Evolutionary conservation across 2,329 filamentous ascomycete species (phyloP).

Genomic region (Trichoderma sp.): DNA sequence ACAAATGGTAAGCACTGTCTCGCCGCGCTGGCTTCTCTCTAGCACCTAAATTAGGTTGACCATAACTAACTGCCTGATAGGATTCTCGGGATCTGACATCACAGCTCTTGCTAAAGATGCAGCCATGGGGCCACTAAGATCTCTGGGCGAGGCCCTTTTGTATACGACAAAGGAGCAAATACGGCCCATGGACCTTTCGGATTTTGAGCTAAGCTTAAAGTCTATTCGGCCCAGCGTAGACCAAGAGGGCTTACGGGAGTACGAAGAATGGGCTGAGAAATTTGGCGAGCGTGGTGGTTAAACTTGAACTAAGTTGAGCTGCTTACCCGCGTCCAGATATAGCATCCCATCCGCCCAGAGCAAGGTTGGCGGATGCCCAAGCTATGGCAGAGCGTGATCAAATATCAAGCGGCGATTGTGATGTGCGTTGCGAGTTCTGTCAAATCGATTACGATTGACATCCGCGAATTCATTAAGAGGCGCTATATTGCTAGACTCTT

Average conservation of each 20-base stretch:
- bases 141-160: constrained; percentile 82
- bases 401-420: background rate
- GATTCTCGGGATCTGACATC: constrained; percentile 97
- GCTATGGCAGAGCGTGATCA: background rate
- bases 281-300: constrained; percentile 89
- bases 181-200: constrained; percentile 73
- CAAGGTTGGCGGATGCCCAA: background rate
- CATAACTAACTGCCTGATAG: constrained; percentile 44
- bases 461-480: background rate
- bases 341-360: background rate
- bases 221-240: constrained; percentile 90
- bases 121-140: constrained; percentile 91
- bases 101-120: constrained; percentile 96
- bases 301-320: background rate
- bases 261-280: constrained; percentile 90
- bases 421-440: background rate
- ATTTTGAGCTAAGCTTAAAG: constrained; percentile 79
- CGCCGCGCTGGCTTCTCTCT: background rate
- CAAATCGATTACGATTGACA: background rate
- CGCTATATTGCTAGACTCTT: constrained; percentile 5
- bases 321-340: background rate
- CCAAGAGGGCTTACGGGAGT: constrained; percentile 77
- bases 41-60: background rate
- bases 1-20: constrained; percentile 68
- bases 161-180: constrained; percentile 95